Evolutionary conservation across 2,329 filamentous ascomycete species (phyloP).

Genomic region (Diaporthe batatas): DNA sequence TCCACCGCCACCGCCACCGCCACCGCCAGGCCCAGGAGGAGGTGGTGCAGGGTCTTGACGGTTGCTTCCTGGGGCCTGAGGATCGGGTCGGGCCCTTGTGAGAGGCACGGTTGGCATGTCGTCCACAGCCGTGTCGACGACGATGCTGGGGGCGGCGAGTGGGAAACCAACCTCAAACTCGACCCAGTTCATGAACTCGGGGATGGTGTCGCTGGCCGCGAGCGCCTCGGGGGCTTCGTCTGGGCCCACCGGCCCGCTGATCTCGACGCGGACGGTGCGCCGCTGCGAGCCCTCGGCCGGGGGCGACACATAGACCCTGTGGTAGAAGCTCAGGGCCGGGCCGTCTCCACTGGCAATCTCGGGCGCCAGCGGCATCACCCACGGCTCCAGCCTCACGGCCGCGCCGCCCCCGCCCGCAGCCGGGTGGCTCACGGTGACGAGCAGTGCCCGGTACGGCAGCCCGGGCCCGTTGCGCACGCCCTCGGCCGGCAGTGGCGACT

Average conservation of each 20-base stretch:
- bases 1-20: neutral
- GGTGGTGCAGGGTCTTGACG: too few relatives aligned
- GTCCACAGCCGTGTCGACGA: neutral
- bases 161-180: neutral
- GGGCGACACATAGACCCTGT: neutral
- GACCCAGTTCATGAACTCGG: conserved; percentile 7
- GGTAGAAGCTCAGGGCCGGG: too few relatives aligned
- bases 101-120: conserved; percentile 1
- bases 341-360: too few relatives aligned
- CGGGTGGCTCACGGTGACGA: neutral
- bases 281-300: neutral
- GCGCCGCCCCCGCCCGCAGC: too few relatives aligned
- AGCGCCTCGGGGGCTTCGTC: neutral
- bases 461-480: conserved; percentile 12
- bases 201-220: neutral
- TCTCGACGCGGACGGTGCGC: conserved; percentile 4
- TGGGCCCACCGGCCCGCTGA: neutral
- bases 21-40: neutral
- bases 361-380: conserved; percentile 3
- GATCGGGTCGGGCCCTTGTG: neutral
- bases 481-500: neutral
- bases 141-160: neutral
- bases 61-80: too few relatives aligned
- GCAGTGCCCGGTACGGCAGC: conserved; percentile 5
- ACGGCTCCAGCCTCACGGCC: neutral